These are phyloP conservation scores for Glarea lozoyensis DNA, from an alignment of 495 filamentous ascomycete species.

Conservation along the genomic window DNA sequence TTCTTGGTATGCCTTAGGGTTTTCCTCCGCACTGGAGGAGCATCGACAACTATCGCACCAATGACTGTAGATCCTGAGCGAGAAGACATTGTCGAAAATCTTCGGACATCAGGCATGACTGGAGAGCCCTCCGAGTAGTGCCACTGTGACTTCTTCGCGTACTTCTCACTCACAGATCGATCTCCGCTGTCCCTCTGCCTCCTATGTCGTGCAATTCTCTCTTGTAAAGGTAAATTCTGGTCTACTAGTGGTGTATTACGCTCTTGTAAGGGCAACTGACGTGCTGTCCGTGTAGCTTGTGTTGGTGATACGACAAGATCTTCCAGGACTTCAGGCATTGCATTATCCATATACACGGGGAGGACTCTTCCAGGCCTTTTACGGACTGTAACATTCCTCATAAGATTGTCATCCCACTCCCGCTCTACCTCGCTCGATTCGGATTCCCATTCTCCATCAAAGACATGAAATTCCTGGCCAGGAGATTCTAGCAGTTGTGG, in stretches of 20 bases:
- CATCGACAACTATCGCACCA: conserved; percentile 61
- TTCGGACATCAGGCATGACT: conserved; percentile 34
- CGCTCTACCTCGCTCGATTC: conserved; percentile 31
- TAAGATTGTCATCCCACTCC: conserved; percentile 47
- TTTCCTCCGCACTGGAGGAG: conserved; percentile 43
- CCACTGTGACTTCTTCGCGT: conserved; percentile 16
- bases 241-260: conserved; percentile 34
- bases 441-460: conserved; percentile 40
- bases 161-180: conserved; percentile 20
- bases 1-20: conserved; percentile 66
- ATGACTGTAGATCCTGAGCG: conserved; percentile 56
- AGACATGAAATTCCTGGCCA: conserved; percentile 32
- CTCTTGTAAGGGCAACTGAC: conserved; percentile 37
- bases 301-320: conserved; percentile 38
- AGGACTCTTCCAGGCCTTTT: conserved; percentile 29
- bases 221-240: conserved; percentile 35
- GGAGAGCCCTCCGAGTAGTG: conserved; percentile 25
- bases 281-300: conserved; percentile 37
- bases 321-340: conserved; percentile 34
- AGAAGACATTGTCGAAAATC: conserved; percentile 54
- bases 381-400: conserved; percentile 48
- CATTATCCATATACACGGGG: conserved; percentile 20
- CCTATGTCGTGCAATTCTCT: conserved; percentile 33
- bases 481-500: conserved; percentile 12
- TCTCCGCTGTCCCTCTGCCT: conserved; percentile 26